Evolutionary conservation across 345 rosid genomes (phyloP).

Genomic region (Euphorbia lathyris): DNA sequence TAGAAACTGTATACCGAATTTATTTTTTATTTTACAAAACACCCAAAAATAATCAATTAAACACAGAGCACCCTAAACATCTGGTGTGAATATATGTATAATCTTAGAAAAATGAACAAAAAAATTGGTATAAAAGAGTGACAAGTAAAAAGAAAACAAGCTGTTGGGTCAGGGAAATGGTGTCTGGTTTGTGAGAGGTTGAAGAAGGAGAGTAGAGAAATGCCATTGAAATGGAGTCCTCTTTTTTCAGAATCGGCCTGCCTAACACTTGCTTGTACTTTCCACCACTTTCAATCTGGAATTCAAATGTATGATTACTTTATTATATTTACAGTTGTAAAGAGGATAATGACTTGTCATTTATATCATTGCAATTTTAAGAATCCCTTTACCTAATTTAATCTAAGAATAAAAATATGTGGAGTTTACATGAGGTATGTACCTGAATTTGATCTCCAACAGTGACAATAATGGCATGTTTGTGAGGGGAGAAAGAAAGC

Average conservation of each 20-base stretch:
- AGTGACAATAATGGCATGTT: constrained; percentile 62
- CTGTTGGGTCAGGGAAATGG: constrained; percentile 63
- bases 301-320: too few relatives aligned
- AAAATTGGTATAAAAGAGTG: constrained; percentile 48
- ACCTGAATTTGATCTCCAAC: constrained; percentile 79
- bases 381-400: too few relatives aligned
- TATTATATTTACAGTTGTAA: constrained; percentile 22
- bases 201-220: constrained; percentile 44
- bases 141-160: constrained; percentile 43
- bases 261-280: constrained; percentile 64
- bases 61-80: too few relatives aligned
- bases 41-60: too few relatives aligned
- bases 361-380: not conserved
- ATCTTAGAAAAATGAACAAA: constrained; percentile 30
- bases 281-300: constrained; percentile 49
- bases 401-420: too few relatives aligned
- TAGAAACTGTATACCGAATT: too few relatives aligned
- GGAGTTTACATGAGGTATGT: too few relatives aligned
- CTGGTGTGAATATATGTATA: too few relatives aligned
- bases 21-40: too few relatives aligned
- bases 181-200: constrained; percentile 22
- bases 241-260: constrained; percentile 43
- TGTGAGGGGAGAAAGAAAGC: constrained; percentile 63
- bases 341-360: not conserved
- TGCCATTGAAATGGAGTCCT: constrained; percentile 54